Percentiles rank a stretch among this genome's conserved stretches.
phyloP scores from a whole-genome alignment of 2,329 filamentous ascomycete species.

The Fusarium longipes region DNA sequence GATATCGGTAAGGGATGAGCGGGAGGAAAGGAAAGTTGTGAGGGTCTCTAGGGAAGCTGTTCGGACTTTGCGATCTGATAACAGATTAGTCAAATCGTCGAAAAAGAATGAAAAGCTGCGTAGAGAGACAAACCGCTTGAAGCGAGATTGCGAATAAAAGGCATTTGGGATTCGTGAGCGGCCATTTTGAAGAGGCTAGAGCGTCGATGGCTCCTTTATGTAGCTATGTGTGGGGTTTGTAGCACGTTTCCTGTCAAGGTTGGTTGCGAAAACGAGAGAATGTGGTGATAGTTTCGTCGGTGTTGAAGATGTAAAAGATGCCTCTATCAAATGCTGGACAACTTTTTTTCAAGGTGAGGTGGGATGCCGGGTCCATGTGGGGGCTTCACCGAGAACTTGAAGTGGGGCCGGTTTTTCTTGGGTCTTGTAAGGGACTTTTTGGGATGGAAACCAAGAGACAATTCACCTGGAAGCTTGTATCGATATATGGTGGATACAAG shows the following conservation, averaged over 20 bases:
- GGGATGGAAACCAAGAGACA: not conserved
- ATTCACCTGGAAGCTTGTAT: not conserved
- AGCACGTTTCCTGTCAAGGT: not conserved
- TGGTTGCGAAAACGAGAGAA: not conserved
- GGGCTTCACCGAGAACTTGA: slow-evolving; percentile 31
- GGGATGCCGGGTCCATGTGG: slow-evolving; percentile 40
- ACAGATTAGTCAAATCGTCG: not conserved
- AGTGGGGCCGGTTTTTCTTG: slow-evolving; percentile 22
- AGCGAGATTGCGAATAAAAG: slow-evolving; percentile 85
- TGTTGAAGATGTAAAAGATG: slow-evolving; percentile 33
- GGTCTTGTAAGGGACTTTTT: slow-evolving; percentile 11
- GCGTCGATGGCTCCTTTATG: slow-evolving; percentile 18
- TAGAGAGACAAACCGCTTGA: slow-evolving; percentile 76
- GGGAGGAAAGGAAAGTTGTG: slow-evolving; percentile 77
- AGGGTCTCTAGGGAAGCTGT: slow-evolving; percentile 82
- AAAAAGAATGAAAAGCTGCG: not conserved
- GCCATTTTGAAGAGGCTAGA: slow-evolving; percentile 37
- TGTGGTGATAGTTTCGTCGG: slow-evolving; percentile 18
- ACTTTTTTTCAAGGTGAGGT: slow-evolving; percentile 45
- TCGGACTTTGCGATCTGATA: slow-evolving; percentile 78
- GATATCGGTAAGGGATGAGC: slow-evolving; percentile 68
- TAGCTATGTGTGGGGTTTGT: fast-evolving
- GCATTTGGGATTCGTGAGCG: slow-evolving; percentile 62
- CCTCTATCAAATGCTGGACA: slow-evolving; percentile 19
- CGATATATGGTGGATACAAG: not conserved